phyloP scores from a whole-genome alignment of 257 asterid species.

The Mentha longifolia region DNA sequence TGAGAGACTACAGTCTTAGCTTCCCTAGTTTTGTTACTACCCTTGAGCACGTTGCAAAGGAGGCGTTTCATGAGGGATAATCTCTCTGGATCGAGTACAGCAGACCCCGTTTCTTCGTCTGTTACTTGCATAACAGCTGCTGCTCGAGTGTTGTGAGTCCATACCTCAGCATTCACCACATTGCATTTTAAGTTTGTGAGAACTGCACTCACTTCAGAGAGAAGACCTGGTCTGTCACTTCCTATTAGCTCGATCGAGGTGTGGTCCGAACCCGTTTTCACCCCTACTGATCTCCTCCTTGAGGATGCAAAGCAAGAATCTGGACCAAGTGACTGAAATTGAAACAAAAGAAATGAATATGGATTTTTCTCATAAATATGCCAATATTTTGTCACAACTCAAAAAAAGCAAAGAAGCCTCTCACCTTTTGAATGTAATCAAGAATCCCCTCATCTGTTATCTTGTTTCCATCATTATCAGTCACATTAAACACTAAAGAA shows the following conservation, averaged over 20 bases:
- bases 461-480: conserved; percentile 84
- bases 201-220: conserved; percentile 98
- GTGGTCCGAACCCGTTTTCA: conserved; percentile 68
- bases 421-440: conserved; percentile 83
- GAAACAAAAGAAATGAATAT: conserved; percentile 34
- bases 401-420: conserved; percentile 35
- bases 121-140: conserved; percentile 96
- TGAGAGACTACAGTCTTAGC: conserved; percentile 80
- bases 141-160: conserved; percentile 98
- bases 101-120: conserved; percentile 67
- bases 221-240: conserved; percentile 89
- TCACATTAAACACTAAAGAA: conserved; percentile 84
- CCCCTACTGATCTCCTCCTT: conserved; percentile 87
- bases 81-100: conserved; percentile 65
- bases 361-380: neutral
- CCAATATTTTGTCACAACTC: conserved; percentile 24
- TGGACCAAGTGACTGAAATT: conserved; percentile 90
- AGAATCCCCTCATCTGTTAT: conserved; percentile 76
- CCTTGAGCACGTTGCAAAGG: conserved; percentile 75
- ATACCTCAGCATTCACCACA: conserved; percentile 91
- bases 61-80: conserved; percentile 67
- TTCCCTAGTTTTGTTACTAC: conserved; percentile 73
- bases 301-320: conserved; percentile 97
- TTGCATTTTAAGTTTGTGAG: conserved; percentile 88
- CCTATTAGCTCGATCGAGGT: conserved; percentile 91